These are phyloP conservation scores for Schrenkiella parvula DNA, from an alignment of 345 rosid genomes.

Conservation along the genomic window DNA sequence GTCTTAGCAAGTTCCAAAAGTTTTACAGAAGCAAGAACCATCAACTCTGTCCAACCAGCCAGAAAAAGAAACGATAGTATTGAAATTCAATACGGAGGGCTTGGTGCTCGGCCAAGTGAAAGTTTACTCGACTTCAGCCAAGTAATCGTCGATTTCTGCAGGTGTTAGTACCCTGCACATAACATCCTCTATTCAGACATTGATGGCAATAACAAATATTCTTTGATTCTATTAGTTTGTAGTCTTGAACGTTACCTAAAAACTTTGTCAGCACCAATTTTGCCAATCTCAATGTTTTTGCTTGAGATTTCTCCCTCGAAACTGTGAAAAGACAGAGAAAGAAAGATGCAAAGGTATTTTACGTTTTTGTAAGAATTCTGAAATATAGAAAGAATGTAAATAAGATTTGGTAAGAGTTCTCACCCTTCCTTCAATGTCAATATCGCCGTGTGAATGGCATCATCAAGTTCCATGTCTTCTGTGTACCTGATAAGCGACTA, in stretches of 20 bases:
- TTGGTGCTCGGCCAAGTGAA: not conserved
- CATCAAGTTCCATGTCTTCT: constrained; percentile 99
- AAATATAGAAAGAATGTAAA: not conserved
- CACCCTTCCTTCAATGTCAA: constrained; percentile 96
- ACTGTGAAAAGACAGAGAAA: constrained; percentile 32
- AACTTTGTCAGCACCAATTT: constrained; percentile 68
- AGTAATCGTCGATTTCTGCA: constrained; percentile 68
- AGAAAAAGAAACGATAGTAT: not conserved
- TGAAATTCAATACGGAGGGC: not conserved
- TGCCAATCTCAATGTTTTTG: constrained; percentile 87
- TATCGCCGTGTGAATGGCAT: constrained; percentile 98
- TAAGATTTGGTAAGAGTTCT: not conserved
- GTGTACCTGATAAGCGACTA: constrained; percentile 53
- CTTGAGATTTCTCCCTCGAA: constrained; percentile 91
- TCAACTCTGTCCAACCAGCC: not conserved
- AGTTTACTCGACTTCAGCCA: constrained; percentile 48
- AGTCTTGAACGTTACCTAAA: constrained; percentile 51
- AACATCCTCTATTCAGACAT: not conserved
- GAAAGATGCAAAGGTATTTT: not conserved
- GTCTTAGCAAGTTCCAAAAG: constrained; percentile 2
- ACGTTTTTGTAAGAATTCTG: not conserved
- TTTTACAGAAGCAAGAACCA: constrained; percentile 12
- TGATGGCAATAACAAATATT: not conserved
- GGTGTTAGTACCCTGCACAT: constrained; percentile 67
- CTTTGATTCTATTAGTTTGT: not conserved